A percentile compares a stretch with the other conserved stretches of the same genome.
Conservation (phyloP, 441 rosid genomes). For the Sinapis alba region DNA sequence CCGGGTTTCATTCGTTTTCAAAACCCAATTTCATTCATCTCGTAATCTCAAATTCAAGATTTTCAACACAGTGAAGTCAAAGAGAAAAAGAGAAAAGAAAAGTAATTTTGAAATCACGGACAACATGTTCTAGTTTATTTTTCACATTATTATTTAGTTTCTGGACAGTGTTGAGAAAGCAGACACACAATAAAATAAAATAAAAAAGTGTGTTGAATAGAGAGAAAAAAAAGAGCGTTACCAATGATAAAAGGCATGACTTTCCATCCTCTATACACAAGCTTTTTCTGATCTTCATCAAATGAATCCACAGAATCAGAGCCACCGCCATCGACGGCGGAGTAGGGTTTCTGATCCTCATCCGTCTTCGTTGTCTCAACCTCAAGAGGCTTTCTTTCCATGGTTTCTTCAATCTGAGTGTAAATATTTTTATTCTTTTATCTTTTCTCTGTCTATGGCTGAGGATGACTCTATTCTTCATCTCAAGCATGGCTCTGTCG, state of each 20-base stretch:
- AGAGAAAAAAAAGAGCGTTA: slow-evolving; percentile 8
- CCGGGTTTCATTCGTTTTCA: neutral
- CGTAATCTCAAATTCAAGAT: slow-evolving; percentile 1
- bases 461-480: slow-evolving; percentile 37
- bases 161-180: neutral
- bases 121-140: slow-evolving; percentile 2
- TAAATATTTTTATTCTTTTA: slow-evolving; percentile 26
- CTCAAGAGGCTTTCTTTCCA: slow-evolving; percentile 33
- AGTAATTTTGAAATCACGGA: slow-evolving; percentile 24
- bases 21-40: neutral
- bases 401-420: slow-evolving; percentile 22
- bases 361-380: slow-evolving; percentile 9
- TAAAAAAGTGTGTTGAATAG: neutral
- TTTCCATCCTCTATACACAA: slow-evolving; percentile 53
- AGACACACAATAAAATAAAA: neutral
- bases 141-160: neutral
- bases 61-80: slow-evolving; percentile 16
- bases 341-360: slow-evolving; percentile 30
- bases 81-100: neutral
- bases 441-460: slow-evolving; percentile 36
- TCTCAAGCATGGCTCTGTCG: slow-evolving; percentile 14
- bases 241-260: slow-evolving; percentile 69
- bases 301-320: slow-evolving; percentile 15
- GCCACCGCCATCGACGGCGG: slow-evolving; percentile 28
- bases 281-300: slow-evolving; percentile 34